Conservation (phyloP, 257 asterid species). For the Forsythia suspensa region DNA sequence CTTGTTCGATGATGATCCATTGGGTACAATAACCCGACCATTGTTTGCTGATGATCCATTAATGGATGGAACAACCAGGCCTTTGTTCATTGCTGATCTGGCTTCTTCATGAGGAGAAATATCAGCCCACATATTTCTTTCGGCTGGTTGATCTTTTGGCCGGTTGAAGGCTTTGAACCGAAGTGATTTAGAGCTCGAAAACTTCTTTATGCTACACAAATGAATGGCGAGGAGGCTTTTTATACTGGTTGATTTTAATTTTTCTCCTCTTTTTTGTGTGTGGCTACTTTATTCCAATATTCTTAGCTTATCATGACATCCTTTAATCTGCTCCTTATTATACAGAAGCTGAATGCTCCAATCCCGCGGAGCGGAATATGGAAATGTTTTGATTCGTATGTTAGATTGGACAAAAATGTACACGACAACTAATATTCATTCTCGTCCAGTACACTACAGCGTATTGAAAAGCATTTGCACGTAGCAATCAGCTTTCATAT, state of each 20-base stretch:
- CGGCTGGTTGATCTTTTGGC: too few species aligned
- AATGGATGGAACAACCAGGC: neutral
- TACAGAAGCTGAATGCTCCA: too few species aligned
- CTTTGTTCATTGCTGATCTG: neutral
- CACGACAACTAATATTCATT: too few species aligned
- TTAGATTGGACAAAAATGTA: too few species aligned
- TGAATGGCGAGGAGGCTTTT: slow-evolving; percentile 16
- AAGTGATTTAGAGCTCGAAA: neutral
- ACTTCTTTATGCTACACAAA: slow-evolving; percentile 13
- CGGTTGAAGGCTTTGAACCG: neutral
- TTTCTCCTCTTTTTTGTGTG: neutral
- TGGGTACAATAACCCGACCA: neutral
- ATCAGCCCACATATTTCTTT: neutral
- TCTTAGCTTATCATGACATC: too few species aligned
- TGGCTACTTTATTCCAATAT: too few species aligned
- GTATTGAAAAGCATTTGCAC: too few species aligned
- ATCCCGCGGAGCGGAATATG: too few species aligned
- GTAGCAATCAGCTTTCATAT: too few species aligned
- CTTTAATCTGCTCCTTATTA: too few species aligned
- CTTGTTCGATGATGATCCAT: neutral
- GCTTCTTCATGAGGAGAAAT: slow-evolving; percentile 11
- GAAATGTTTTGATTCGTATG: too few species aligned
- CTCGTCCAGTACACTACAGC: too few species aligned
- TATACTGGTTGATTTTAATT: slow-evolving; percentile 22
- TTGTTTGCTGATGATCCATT: neutral